Conservation (phyloP, 2,329 filamentous ascomycete genomes). For the Rutstroemia sp. region DNA sequence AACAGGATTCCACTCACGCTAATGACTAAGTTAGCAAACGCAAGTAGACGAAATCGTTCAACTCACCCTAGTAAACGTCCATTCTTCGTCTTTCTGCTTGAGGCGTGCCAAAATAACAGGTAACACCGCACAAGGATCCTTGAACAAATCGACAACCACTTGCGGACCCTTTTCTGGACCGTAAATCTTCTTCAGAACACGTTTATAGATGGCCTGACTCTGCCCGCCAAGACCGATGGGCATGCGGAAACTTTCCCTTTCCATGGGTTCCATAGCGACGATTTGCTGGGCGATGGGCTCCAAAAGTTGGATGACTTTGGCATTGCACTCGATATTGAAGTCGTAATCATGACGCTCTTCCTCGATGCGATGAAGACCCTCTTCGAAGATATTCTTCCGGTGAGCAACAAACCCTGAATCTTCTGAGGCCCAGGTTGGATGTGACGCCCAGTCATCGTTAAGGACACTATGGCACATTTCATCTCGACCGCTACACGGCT, state of each 20-base stretch:
- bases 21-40: neutral
- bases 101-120: slow-evolving; percentile 81
- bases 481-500: slow-evolving; percentile 88
- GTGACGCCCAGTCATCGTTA: slow-evolving; percentile 97
- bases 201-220: slow-evolving; percentile 93
- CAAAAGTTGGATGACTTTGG: slow-evolving; percentile 90
- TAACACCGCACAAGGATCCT: slow-evolving; percentile 75
- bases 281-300: slow-evolving; percentile 92
- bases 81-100: slow-evolving; percentile 95
- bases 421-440: slow-evolving; percentile 97
- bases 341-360: slow-evolving; percentile 98
- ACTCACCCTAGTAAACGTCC: slow-evolving; percentile 75
- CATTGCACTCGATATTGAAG: slow-evolving; percentile 93
- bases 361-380: slow-evolving; percentile 90
- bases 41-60: neutral
- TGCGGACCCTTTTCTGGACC: slow-evolving; percentile 74
- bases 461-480: slow-evolving; percentile 89
- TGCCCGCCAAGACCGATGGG: slow-evolving; percentile 81
- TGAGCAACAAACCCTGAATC: slow-evolving; percentile 97
- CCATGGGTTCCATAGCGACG: slow-evolving; percentile 65
- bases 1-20: slow-evolving; percentile 97
- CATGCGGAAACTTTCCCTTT: slow-evolving; percentile 69
- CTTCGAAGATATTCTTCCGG: slow-evolving; percentile 91
- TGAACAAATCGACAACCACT: slow-evolving; percentile 82
- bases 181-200: slow-evolving; percentile 96